These are phyloP conservation scores for Auricularia auricula-judae DNA, from an alignment of 768 basidiomycete species.

Conservation along the genomic window DNA sequence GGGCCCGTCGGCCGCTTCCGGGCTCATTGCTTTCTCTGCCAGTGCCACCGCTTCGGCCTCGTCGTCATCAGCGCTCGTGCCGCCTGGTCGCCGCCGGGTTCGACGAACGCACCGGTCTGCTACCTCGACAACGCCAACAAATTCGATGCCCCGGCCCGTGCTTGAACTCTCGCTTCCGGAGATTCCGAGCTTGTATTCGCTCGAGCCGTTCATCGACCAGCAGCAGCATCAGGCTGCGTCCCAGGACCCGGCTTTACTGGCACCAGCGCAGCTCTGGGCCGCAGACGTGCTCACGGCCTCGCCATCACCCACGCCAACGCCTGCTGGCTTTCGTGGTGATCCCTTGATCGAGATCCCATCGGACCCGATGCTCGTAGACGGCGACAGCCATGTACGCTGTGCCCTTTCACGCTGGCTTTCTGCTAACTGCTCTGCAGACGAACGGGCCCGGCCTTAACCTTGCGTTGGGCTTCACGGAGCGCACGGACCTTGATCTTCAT, in stretches of 20 bases:
- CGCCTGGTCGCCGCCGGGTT: neutral
- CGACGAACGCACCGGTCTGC: neutral
- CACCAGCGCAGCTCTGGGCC: neutral
- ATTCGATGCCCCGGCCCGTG: neutral
- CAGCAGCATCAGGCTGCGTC: neutral
- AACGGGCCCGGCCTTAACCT: neutral
- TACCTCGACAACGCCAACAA: neutral
- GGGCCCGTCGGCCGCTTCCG: too few relatives aligned
- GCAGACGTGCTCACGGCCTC: neutral
- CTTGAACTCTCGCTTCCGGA: neutral
- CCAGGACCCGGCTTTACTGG: too few relatives aligned
- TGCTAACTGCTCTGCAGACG: neutral
- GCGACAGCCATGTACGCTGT: neutral
- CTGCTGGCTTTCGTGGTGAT: neutral
- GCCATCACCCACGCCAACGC: neutral
- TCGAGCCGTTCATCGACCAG: neutral
- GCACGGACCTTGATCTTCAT: neutral
- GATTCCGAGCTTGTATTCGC: neutral
- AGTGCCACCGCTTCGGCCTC: too few relatives aligned
- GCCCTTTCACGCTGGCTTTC: neutral
- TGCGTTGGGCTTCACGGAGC: neutral
- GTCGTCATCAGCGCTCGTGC: neutral
- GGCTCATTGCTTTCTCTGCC: too few relatives aligned
- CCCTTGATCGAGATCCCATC: neutral
- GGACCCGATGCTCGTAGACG: neutral